A percentile compares a stretch with the other conserved stretches of the same genome.
Evolutionary conservation across 768 basidiomycete species (phyloP).

Genomic region (Grammothele lineata): DNA sequence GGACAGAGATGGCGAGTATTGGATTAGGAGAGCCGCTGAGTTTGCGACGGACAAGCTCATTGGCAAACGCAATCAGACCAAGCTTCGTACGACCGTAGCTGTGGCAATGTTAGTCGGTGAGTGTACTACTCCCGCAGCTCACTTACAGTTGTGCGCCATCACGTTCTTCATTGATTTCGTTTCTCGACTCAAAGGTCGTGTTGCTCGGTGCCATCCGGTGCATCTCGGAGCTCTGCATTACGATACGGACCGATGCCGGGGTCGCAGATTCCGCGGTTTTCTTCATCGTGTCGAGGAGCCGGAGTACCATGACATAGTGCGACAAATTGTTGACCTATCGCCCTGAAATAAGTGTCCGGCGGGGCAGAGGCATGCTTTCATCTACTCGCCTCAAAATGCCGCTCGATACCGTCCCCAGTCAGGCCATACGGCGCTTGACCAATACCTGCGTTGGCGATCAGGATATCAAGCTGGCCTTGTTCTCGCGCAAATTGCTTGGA

Average conservation of each 20-base stretch:
- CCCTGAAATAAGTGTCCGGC: background rate
- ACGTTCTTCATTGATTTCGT: conserved; percentile 22
- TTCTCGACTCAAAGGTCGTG: conserved; percentile 20
- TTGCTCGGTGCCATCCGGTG: conserved; percentile 20
- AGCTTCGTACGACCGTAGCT: conserved; percentile 27
- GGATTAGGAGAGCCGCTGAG: conserved; percentile 14
- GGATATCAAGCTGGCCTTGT: conserved; percentile 23
- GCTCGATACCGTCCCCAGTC: conserved; percentile 23
- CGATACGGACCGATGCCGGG: conserved; percentile 24
- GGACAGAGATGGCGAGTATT: conserved; percentile 24
- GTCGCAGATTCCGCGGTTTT: conserved; percentile 21
- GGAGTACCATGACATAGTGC: conserved; percentile 24
- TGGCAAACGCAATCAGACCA: conserved; percentile 23
- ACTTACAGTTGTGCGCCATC: conserved; percentile 22
- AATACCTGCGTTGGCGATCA: conserved; percentile 26
- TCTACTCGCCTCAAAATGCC: conserved; percentile 23
- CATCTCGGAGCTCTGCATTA: conserved; percentile 27
- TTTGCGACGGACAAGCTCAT: conserved; percentile 21
- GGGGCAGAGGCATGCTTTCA: too few relatives aligned
- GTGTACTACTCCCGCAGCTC: background rate
- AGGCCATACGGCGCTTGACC: conserved; percentile 25
- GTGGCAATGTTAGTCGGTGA: background rate
- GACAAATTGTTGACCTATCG: conserved; percentile 26
- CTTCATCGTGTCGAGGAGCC: conserved; percentile 25
- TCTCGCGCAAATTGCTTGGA: conserved; percentile 19